Base-by-base conservation (phyloP, 225 moss, liverwort and hornwort genomes). In the Neckera pumila region DNA sequence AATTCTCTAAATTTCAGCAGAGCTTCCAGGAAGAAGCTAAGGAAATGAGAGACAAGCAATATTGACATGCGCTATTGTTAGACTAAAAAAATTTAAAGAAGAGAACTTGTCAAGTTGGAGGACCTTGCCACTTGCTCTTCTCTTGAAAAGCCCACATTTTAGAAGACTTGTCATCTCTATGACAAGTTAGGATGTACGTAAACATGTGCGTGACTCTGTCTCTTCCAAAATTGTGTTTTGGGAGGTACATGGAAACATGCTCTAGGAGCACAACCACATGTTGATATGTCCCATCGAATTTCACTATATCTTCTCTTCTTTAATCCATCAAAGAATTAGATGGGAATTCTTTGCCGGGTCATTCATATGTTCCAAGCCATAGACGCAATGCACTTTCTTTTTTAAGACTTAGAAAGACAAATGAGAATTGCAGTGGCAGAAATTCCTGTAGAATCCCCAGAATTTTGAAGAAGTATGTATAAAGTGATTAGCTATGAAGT, bases 311-410 rank as follows among this genome's bases (percentile, higher is more conserved):
- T 7, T 47, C 9, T 19, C 12, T 74, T 31, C 6, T 31, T 30
- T 74, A 31, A 31, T 0, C 31, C 3, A 18, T 19, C 0, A 12
- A 0, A 49, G 4, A 20, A 31, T 49, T 49, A 3, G 10, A 47
- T 47, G 47, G 11, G 4, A 47, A 74, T 47, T 74, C 18, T 47
- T 7, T 30, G 2, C 2, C 0, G 0, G 0, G 7, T 47, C 11
- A 74, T 47, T 74, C 30, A 47, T 1, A 73, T 47, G 30, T 18
- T 17, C 10, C 6, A 42, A 71, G 42, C 5, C 2, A 4, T 42
- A 7, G 0, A 73, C 0, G 6, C 47, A 45, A 73, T 45, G 45
- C 1, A 1, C 0, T 28, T 73, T 45, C 17, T 2, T 73, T 73
- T 1, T 28, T 28, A 6, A 17, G 17, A 45, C 11, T 28, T 17